Percentiles rank a stretch among this genome's conserved stretches.
phyloP scores from a whole-genome alignment of 1,284 basidiomycete species.

The Ganoderma sinense region DNA sequence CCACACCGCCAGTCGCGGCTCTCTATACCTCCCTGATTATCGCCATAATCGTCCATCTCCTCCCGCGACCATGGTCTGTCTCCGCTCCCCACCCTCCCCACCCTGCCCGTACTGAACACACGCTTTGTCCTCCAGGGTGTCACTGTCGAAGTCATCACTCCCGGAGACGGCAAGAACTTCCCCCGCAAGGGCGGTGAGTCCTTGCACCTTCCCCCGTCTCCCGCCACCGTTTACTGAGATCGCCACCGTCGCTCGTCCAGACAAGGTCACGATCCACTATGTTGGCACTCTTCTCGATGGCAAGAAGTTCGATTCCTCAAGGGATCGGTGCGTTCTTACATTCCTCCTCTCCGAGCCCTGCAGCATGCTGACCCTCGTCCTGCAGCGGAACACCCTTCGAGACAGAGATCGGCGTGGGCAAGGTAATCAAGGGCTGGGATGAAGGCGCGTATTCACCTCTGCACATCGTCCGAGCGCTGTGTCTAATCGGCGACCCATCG shows the following conservation, averaged over 20 bases:
- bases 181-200: conserved; percentile 56
- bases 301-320: conserved; percentile 74
- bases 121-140: conserved; percentile 46
- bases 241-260: conserved; percentile 37
- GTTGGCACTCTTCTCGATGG: conserved; percentile 72
- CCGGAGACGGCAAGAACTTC: conserved; percentile 55
- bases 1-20: conserved; percentile 38
- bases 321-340: conserved; percentile 56
- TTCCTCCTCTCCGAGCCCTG: conserved; percentile 3
- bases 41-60: conserved; percentile 43
- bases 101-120: conserved; percentile 10
- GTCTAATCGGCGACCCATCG: conserved; percentile 28
- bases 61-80: conserved; percentile 40
- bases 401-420: conserved; percentile 81
- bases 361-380: background rate
- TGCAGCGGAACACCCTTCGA: conserved; percentile 67
- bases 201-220: conserved; percentile 17
- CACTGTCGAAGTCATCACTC: conserved; percentile 47
- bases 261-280: conserved; percentile 74
- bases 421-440: conserved; percentile 92
- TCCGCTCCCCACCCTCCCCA: conserved; percentile 13
- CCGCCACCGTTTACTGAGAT: background rate
- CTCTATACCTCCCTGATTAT: conserved; percentile 45
- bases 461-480: background rate
- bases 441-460: conserved; percentile 66